Evolutionary conservation across 2,329 filamentous ascomycete genomes (phyloP).

Genomic region (Neophaeococcomyces aloes): DNA sequence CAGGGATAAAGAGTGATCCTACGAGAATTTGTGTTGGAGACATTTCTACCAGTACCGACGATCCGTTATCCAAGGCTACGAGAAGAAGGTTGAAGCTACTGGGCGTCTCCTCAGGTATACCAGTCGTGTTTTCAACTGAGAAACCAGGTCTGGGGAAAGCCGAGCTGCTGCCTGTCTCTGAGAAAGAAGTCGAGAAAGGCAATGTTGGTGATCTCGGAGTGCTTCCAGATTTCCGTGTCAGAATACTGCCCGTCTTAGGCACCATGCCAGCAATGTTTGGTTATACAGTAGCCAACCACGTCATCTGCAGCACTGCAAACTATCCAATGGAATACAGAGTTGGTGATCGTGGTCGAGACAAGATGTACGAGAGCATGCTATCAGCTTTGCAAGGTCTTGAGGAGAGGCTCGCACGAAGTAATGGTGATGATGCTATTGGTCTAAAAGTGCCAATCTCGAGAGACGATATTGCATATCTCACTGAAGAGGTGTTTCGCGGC

Average conservation of each 20-base stretch:
- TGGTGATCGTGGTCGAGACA: constrained; percentile 70
- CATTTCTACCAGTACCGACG: constrained; percentile 77
- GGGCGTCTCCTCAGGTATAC: constrained; percentile 75
- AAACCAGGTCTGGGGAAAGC: constrained; percentile 85
- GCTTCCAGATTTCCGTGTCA: constrained; percentile 80
- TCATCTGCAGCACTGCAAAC: constrained; percentile 68
- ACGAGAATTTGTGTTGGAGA: constrained; percentile 84
- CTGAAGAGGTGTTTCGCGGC: constrained; percentile 80
- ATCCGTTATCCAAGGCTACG: constrained; percentile 76
- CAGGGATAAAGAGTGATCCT: constrained; percentile 79
- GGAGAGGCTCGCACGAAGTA: constrained; percentile 56
- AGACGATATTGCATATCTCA: constrained; percentile 74
- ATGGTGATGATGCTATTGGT: constrained; percentile 48
- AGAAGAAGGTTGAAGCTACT: constrained; percentile 63
- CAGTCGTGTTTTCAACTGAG: constrained; percentile 86
- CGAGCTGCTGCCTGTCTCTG: constrained; percentile 70
- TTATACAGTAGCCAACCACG: constrained; percentile 80
- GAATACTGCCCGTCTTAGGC: constrained; percentile 88
- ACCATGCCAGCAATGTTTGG: constrained; percentile 98
- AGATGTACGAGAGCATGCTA: constrained; percentile 81
- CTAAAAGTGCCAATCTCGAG: constrained; percentile 68
- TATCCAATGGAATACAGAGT: constrained; percentile 76
- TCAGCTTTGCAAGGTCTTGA: constrained; percentile 65
- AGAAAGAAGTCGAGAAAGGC: constrained; percentile 81
- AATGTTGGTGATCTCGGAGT: constrained; percentile 77